Percentiles rank a stretch among this genome's conserved stretches.
These are phyloP conservation scores for Scenedesmus sp. DNA, from an alignment of 163 green algal species.

Conservation along the genomic window DNA sequence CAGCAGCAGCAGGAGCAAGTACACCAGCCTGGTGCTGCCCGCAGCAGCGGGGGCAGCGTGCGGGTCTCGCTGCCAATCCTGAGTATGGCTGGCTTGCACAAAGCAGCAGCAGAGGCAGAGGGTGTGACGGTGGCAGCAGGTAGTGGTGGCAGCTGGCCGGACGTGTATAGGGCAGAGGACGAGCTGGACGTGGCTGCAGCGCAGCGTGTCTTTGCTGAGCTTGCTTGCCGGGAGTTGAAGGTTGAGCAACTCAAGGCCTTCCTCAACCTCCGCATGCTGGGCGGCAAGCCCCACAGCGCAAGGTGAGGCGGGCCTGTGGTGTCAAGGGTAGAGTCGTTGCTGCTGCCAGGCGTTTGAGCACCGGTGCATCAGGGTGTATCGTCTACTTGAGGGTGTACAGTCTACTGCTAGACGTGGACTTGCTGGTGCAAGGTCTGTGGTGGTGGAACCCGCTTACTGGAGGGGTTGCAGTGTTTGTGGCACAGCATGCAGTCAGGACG, in stretches of 20 bases:
- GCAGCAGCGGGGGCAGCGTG: conserved; percentile 25
- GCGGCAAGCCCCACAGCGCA: not conserved
- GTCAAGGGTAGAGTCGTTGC: too few species aligned
- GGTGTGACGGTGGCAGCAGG: not conserved
- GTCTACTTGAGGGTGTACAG: not conserved
- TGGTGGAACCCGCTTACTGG: not conserved
- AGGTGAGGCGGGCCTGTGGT: not conserved
- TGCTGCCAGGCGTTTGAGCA: not conserved
- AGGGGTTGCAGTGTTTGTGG: not conserved
- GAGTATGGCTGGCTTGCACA: not conserved
- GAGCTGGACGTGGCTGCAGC: not conserved
- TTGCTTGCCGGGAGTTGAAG: not conserved
- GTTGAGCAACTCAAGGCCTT: not conserved
- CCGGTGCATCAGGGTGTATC: not conserved
- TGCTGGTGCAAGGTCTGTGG: not conserved
- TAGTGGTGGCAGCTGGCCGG: not conserved
- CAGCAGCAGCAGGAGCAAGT: conserved; percentile 9
- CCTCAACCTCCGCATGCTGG: not conserved
- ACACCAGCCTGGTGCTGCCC: not conserved
- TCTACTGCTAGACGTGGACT: not conserved
- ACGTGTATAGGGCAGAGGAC: not conserved
- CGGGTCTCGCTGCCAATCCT: not conserved
- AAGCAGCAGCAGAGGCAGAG: conserved; percentile 2
- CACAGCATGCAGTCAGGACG: not conserved
- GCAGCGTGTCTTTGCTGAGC: not conserved